Conservation (phyloP, 306 rosid genomes). For the Acacia crassicarpa region DNA sequence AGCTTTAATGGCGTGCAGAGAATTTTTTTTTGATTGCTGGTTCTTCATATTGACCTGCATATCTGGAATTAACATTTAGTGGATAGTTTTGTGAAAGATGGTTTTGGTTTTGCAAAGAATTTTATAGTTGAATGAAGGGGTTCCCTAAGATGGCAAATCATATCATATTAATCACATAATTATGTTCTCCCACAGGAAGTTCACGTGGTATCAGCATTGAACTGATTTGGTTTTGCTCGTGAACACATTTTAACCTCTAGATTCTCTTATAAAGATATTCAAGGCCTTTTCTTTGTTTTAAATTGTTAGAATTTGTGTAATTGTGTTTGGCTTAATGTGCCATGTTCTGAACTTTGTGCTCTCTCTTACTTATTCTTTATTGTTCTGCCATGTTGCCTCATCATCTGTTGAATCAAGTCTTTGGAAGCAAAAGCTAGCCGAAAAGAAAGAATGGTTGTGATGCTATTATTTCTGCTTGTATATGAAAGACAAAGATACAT, state of each 20-base stretch:
- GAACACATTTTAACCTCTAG: neutral
- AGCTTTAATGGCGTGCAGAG: slow-evolving; percentile 3
- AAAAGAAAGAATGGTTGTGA: neutral
- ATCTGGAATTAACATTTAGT: neutral
- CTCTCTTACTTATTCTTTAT: neutral
- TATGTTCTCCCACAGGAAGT: neutral
- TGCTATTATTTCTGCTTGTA: neutral
- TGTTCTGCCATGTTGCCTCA: neutral
- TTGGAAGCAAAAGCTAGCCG: neutral
- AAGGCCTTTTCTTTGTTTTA: neutral
- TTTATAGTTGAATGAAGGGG: slow-evolving; percentile 1
- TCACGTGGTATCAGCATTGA: neutral
- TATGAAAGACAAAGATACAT: neutral
- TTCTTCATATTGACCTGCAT: neutral
- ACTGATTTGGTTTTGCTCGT: neutral
- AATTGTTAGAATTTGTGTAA: neutral
- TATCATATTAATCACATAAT: neutral
- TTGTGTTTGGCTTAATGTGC: too few relatives aligned
- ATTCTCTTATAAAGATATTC: neutral
- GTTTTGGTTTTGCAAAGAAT: neutral
- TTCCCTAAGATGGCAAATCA: neutral
- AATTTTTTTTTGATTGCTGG: neutral
- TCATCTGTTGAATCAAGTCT: neutral
- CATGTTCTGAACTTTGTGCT: neutral
- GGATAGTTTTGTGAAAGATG: neutral